Evolutionary conservation across 2,329 filamentous ascomycete species (phyloP), one percentile per base, ranked within the genome.

Genomic region (Phyllachora maydis): DNA sequence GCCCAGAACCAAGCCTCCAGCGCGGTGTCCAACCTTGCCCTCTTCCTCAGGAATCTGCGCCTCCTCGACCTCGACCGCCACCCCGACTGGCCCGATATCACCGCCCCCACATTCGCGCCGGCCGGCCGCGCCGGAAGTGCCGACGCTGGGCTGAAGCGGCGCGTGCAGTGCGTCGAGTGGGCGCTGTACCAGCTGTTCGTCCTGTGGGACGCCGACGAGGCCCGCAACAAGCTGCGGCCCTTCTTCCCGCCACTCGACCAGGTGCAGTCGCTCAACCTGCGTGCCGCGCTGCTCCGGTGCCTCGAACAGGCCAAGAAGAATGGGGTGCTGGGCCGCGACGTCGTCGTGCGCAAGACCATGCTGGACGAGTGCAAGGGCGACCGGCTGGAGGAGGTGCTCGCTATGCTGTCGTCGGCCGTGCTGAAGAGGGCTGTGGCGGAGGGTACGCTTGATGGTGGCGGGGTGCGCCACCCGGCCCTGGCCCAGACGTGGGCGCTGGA

Each of bases 341-440:
- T 65, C 0, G 64, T 90, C 1, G 50, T 95, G 16, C 68, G 88
- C 24, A 93, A 92, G 52, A 91, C 81, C 0, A 92, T 93, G 78
- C 56, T 98, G 24, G 88, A 98, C 41, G 85, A 98, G 37, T 98
- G 88, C 50, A 83, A 76, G 34, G 85, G 85, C 5, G 82, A 92
- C 26, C 72, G 79, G 32, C 65, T 95, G 26, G 82, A 83, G 41
- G 88, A 98, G 40, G 52, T 92, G 2, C 57, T 95, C 14, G 68
- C 79, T 3, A 58, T 68, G 1, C 90, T 98, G 37, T 93, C 85
- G 2, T 77, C 76, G 9, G 65, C 69, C 0, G 82, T 92, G 1
- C 45, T 95, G 30, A 76, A 76, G 39, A 81, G 73, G 38, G 46
- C 65, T 1, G 47, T 76, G 1, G 51, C 57, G 0, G 48, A 43